Conservation (phyloP, 148 eudicot genomes). For the Heliosperma pusillum region DNA sequence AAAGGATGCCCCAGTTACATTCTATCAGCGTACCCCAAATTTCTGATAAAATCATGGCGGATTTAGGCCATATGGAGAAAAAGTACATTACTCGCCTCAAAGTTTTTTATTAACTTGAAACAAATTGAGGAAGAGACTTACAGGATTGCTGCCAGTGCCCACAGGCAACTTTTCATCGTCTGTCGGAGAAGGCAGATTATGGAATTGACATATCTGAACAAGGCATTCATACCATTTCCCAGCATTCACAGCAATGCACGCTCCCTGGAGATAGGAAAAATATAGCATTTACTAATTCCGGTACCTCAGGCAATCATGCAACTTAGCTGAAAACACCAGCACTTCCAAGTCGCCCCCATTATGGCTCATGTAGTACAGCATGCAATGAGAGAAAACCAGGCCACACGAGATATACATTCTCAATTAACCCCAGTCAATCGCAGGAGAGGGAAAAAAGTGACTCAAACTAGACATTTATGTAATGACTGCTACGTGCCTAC, state of each 20-base stretch:
- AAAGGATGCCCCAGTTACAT: not conserved
- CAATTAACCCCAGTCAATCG: not conserved
- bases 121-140: constrained; percentile 35
- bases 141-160: constrained; percentile 99
- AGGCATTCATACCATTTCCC: constrained; percentile 64
- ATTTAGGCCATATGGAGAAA: not conserved
- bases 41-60: not conserved
- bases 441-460: not conserved
- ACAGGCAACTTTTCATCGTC: constrained; percentile 87
- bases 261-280: constrained; percentile 53
- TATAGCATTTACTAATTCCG: not conserved
- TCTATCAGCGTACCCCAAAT: not conserved
- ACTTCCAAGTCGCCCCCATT: not conserved
- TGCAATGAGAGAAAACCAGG: not conserved
- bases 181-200: constrained; percentile 53
- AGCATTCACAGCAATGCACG: constrained; percentile 81
- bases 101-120: not conserved
- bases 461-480: not conserved
- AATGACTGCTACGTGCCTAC: not conserved
- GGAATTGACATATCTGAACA: constrained; percentile 59
- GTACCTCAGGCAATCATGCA: not conserved
- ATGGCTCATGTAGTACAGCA: not conserved
- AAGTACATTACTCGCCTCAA: not conserved
- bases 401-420: not conserved
- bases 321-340: not conserved